Evolutionary conservation across 768 basidiomycete species (phyloP).

Genomic region (Suillus lakei): DNA sequence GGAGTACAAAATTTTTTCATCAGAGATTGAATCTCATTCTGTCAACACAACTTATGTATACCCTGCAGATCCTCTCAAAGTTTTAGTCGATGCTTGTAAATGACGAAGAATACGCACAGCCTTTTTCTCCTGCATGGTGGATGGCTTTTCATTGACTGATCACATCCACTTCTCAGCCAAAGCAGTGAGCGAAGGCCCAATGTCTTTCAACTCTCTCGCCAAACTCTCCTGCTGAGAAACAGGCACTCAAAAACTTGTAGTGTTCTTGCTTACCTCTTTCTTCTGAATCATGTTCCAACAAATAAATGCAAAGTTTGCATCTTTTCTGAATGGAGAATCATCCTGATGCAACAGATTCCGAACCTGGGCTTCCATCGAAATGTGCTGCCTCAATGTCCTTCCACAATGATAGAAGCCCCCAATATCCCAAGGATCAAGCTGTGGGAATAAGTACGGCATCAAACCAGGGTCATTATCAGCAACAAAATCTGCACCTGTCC

Average conservation of each 20-base stretch:
- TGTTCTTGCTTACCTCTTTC: conserved; percentile 7
- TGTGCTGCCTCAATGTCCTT: not conserved
- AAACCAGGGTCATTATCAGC: conserved; percentile 4
- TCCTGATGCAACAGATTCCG: not conserved
- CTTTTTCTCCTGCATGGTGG: no score
- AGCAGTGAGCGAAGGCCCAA: not conserved
- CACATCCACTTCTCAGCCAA: not conserved
- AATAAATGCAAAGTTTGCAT: conserved; percentile 2
- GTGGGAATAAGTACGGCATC: conserved; percentile 9
- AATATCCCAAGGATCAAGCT: conserved; percentile 13
- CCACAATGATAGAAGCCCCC: conserved; percentile 8
- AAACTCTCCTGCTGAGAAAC: not conserved
- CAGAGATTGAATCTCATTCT: no score
- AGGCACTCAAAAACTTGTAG: conserved; percentile 6
- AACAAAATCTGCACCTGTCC: not conserved
- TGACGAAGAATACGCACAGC: no score
- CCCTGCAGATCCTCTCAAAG: no score
- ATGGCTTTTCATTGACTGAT: no score
- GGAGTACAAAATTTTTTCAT: no score
- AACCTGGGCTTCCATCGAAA: not conserved
- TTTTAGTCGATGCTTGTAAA: no score
- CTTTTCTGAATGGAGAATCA: not conserved
- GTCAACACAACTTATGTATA: no score
- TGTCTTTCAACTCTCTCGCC: not conserved
- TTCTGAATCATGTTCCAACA: conserved; percentile 19